Base-by-base conservation (phyloP, 2,329 filamentous ascomycete genomes). In the Talaromyces funiculosus region DNA sequence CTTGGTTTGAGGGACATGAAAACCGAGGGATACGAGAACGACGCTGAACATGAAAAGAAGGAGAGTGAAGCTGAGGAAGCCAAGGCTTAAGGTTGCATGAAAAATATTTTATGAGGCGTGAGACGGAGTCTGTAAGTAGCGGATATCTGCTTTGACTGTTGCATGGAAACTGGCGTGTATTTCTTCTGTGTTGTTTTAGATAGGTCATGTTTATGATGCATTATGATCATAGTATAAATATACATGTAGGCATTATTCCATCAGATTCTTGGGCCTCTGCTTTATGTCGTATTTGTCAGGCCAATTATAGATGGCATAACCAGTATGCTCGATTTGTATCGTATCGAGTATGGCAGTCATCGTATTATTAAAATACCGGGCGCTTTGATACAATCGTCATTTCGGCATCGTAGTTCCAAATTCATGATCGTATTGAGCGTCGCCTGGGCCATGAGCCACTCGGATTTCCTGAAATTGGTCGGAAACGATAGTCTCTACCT, bases 1-100 rank as follows among this genome's bases (percentile, higher is more conserved):
- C 79, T 99, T 10, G 94, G 94, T 0, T 78, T 99, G 65, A 86
- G 80, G 62, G 94, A 99, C 71, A 99, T 99, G 87, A 94, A 93
- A 82, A 86, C 87, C 0, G 92, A 97, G 73, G 87, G 86, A 0
- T 97, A 99, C 70, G 88, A 88, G 73, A 80, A 86, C 57, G 82
- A 85, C 64, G 65, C 58, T 7, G 62, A 62, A 37, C 26, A 68
- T 47, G 24, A 33, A 20, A 64, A 67, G 35, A 61, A 63, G 53
- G 60, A 57, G 51, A 61, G 65, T 37, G 66, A 72, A 60, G 37
- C 64, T 71, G 63, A 64, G 69, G 65, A 67, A 67, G 6, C 57
- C 26, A 35, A 58, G 33, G 42, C 64, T 20, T 54, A 33, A 62
- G 61, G 61, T 67, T 61, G 63, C 9, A 33, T 4, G 24, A 40